Conservation (phyloP, 176 grass and related monocot genomes). For the Dendrocalamus sinicus region DNA sequence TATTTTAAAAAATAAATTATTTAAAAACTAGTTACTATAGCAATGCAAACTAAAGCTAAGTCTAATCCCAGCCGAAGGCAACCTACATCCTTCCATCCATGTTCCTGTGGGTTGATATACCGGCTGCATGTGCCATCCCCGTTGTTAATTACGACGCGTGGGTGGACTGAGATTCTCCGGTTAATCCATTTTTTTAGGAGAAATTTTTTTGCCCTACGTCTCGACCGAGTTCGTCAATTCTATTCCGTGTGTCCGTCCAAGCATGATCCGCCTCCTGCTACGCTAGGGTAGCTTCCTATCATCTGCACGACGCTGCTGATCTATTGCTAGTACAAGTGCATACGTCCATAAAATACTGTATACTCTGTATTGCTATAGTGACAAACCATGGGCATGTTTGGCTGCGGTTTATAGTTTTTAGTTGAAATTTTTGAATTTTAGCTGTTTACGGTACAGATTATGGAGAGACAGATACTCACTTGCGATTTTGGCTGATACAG, state of each 20-base stretch:
- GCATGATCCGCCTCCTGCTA: not conserved
- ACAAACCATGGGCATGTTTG: too few species aligned
- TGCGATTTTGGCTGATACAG: too few species aligned
- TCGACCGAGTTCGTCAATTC: not conserved
- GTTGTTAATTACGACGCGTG: not conserved
- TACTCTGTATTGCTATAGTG: too few species aligned
- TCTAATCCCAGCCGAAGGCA: too few species aligned
- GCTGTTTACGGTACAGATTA: too few species aligned
- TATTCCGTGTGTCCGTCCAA: not conserved
- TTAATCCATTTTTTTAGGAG: not conserved
- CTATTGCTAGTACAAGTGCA: not conserved
- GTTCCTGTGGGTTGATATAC: not conserved
- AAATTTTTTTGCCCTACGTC: not conserved
- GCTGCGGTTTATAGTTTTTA: too few species aligned
- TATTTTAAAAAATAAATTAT: too few species aligned
- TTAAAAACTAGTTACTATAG: too few species aligned
- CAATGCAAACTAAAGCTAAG: too few species aligned
- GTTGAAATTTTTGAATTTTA: too few species aligned
- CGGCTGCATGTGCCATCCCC: slow-evolving; percentile 5
- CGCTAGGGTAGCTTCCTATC: not conserved
- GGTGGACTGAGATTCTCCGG: not conserved
- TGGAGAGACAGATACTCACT: too few species aligned
- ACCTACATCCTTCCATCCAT: not conserved
- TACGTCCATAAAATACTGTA: not conserved
- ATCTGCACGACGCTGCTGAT: not conserved